Percentiles rank a stretch among this genome's conserved stretches.
Conservation (phyloP, 2,329 filamentous ascomycete genomes). For the Pyrenophora seminiperda region DNA sequence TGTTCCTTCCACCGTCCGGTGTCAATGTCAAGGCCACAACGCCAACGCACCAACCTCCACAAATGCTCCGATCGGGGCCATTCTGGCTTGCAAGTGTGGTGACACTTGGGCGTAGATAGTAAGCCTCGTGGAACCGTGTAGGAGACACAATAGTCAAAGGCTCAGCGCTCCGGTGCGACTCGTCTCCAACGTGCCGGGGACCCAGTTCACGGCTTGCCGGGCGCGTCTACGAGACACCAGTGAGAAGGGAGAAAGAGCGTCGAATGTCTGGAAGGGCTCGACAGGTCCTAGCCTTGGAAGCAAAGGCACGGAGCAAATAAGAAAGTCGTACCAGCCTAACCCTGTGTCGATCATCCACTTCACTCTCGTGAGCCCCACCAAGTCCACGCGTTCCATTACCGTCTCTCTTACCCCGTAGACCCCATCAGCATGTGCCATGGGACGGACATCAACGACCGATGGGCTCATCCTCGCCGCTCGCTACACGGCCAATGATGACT, state of each 20-base stretch:
- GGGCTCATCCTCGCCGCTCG: conserved; percentile 5
- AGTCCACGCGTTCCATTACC: conserved; percentile 16
- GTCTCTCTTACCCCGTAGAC: conserved; percentile 30
- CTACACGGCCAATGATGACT: conserved; percentile 34
- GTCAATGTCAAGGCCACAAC: conserved; percentile 5
- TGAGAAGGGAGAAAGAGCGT: conserved; percentile 18
- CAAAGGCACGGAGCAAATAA: conserved; percentile 8
- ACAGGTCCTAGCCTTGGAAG: conserved; percentile 7
- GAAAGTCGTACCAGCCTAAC: conserved; percentile 22
- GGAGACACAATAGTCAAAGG: conserved; percentile 12
- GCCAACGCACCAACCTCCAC: conserved; percentile 11
- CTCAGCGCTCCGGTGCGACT: conserved; percentile 26
- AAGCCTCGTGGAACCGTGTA: conserved; percentile 19
- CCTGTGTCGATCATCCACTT: conserved; percentile 23
- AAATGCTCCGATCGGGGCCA: conserved; percentile 23
- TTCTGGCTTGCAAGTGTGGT: conserved; percentile 26
- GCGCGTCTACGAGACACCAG: conserved; percentile 12
- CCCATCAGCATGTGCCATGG: conserved; percentile 35
- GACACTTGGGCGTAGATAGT: conserved; percentile 15
- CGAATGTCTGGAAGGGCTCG: conserved; percentile 12
- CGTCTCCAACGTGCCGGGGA: conserved; percentile 34
- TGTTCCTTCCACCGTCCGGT: conserved; percentile 1
- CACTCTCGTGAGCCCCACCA: conserved; percentile 18
- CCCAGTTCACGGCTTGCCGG: conserved; percentile 12
- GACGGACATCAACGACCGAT: conserved; percentile 18